These are phyloP conservation scores for Scheffersomyces coipomensis DNA, from an alignment of 805 yeast species.

Conservation along the genomic window DNA sequence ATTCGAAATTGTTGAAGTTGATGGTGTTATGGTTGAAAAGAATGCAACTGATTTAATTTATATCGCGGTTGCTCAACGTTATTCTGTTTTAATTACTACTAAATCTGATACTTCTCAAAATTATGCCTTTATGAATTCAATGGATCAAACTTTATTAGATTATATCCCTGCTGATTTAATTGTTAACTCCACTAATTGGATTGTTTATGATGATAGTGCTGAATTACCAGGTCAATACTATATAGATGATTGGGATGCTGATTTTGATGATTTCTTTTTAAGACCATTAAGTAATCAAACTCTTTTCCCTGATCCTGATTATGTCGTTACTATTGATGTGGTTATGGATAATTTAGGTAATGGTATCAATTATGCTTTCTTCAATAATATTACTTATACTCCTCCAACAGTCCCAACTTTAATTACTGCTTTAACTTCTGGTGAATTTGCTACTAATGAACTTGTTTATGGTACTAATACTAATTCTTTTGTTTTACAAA, in stretches of 20 bases:
- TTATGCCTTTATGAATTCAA: conserved; percentile 58
- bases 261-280: conserved; percentile 73
- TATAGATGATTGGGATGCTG: conserved; percentile 35
- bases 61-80: conserved; percentile 79
- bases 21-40: conserved; percentile 59
- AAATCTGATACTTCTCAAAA: conserved; percentile 44
- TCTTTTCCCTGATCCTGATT: conserved; percentile 59
- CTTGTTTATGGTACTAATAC: conserved; percentile 74
- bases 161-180: conserved; percentile 55
- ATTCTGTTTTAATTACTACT: conserved; percentile 64
- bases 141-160: conserved; percentile 72
- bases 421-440: conserved; percentile 60
- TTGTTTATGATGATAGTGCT: conserved; percentile 46
- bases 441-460: conserved; percentile 53
- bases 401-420: conserved; percentile 73
- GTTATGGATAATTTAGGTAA: conserved; percentile 69
- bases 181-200: conserved; percentile 52
- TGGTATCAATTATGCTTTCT: conserved; percentile 76
- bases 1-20: conserved; percentile 41
- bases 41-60: conserved; percentile 54
- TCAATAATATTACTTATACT: conserved; percentile 63
- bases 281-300: conserved; percentile 56
- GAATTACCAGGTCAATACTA: conserved; percentile 15
- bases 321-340: conserved; percentile 56
- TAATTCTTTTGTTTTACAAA: conserved; percentile 57